Conservation (phyloP, 164 flowering plant genomes). For the Euptelea pleiosperma region DNA sequence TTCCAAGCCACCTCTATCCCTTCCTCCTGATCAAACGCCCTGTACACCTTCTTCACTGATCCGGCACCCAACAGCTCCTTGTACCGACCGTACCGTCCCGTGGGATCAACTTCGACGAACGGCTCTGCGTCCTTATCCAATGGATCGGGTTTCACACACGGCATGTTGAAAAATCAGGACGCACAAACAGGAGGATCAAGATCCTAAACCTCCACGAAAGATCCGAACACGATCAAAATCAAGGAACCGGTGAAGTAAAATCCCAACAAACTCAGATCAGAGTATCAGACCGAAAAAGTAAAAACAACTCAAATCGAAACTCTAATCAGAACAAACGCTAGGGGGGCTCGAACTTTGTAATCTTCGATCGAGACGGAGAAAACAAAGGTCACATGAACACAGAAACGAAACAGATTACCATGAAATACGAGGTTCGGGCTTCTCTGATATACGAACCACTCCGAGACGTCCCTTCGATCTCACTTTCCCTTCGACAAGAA, state of each 20-base stretch:
- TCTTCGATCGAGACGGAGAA: too few species aligned
- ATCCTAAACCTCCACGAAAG: not conserved
- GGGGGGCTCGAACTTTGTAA: too few species aligned
- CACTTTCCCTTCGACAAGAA: too few species aligned
- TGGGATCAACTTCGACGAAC: slow-evolving; percentile 71
- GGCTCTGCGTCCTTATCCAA: slow-evolving; percentile 43
- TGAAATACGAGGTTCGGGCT: slow-evolving; percentile 3
- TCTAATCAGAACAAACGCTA: too few species aligned
- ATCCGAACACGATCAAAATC: not conserved
- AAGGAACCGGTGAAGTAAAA: too few species aligned
- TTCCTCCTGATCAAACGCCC: slow-evolving; percentile 81
- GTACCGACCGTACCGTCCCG: slow-evolving; percentile 68
- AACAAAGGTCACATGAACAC: not conserved
- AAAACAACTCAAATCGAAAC: too few species aligned
- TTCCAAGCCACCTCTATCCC: slow-evolving; percentile 93
- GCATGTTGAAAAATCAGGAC: slow-evolving; percentile 35
- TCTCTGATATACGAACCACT: not conserved
- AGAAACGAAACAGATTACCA: slow-evolving; percentile 1
- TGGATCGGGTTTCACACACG: slow-evolving; percentile 22
- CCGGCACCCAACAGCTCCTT: slow-evolving; percentile 60
- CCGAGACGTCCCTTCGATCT: too few species aligned
- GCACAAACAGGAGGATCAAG: not conserved
- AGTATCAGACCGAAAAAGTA: too few species aligned
- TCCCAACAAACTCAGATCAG: too few species aligned
- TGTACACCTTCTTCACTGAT: slow-evolving; percentile 72